A percentile compares a stretch with the other conserved stretches of the same genome.
These are phyloP conservation scores for Pseudognaphalium luteoalbum DNA, from an alignment of 129 eudicot genomes.

Conservation along the genomic window DNA sequence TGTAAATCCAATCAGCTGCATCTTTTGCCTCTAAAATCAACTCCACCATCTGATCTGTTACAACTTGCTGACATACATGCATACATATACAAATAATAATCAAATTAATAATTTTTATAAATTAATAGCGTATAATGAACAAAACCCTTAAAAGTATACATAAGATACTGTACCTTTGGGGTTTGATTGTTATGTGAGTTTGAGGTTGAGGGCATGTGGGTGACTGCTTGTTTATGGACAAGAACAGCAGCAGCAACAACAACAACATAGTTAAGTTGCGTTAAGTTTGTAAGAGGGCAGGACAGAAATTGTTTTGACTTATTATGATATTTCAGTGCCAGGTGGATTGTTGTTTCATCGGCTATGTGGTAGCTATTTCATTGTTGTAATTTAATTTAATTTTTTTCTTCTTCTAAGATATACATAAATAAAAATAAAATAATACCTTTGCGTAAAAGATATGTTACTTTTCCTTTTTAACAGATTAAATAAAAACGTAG, in stretches of 20 bases:
- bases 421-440: too few relatives aligned
- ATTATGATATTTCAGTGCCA: background rate
- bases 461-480: too few relatives aligned
- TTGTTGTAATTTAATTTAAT: too few relatives aligned
- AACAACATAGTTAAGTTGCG: slow-evolving; percentile 1
- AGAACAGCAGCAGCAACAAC: background rate
- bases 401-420: too few relatives aligned
- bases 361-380: background rate
- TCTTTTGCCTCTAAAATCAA: slow-evolving; percentile 51
- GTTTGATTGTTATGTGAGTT: background rate
- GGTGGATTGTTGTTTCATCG: background rate
- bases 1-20: slow-evolving; percentile 60
- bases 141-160: slow-evolving; percentile 1
- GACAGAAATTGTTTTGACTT: background rate
- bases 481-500: background rate
- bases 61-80: background rate
- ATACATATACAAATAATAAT: background rate
- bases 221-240: background rate
- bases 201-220: background rate
- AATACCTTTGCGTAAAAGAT: background rate
- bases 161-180: background rate
- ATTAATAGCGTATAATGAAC: background rate
- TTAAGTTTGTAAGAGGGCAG: background rate
- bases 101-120: background rate
- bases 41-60: slow-evolving; percentile 24